Base-by-base conservation (phyloP, 257 asterid species). In the Anisodus tanguticus region DNA sequence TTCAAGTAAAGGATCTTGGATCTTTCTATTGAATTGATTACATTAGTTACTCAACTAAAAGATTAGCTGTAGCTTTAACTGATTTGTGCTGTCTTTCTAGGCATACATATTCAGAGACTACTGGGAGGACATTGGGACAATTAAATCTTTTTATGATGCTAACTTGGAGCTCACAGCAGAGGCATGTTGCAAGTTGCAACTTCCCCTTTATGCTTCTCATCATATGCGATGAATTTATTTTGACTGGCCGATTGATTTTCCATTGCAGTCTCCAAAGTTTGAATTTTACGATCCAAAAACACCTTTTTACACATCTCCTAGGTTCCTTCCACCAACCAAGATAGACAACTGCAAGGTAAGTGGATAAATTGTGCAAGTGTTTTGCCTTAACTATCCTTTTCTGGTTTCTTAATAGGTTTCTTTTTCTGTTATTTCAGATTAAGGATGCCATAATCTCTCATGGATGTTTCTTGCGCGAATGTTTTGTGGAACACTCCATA, bases 41-140 rank as follows among this genome's bases (percentile, higher is more conserved):
- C 13, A 76, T 12, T 76, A 13, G 47, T 49, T 19, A 7, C 9
- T 10, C 80, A 47, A 72, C 59, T 47, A 3, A 10, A 70, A 70
- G 22, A 1, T 3, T 12, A 26, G 22, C 63, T 11, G 4, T 26
- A 76, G 12, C 26, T 76, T 68, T 82, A 67, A 13, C 58, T n/a
- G 35, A 37, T 43, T 12, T 9, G 53, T 49, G 60, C 6, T 76
- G 6, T 86, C 63, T 72, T 84, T 49, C 79, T 95, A 95, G 98
- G 98, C 94, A 3, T 96, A 93, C 86, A 82, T 94, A 59, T 96
- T 96, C 87, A 90, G 95, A 86, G 99, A 96, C 92, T 94, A 94
- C 90, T 96, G 99, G 98, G 99, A 96, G 77, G 99, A 96, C 88
- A 94, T 96, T 71, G 98, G 98, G 76, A 94, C 94, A 12, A 88